These are phyloP conservation scores for Tulasnella sp. DNA, from an alignment of 768 basidiomycete species.

Conservation along the genomic window DNA sequence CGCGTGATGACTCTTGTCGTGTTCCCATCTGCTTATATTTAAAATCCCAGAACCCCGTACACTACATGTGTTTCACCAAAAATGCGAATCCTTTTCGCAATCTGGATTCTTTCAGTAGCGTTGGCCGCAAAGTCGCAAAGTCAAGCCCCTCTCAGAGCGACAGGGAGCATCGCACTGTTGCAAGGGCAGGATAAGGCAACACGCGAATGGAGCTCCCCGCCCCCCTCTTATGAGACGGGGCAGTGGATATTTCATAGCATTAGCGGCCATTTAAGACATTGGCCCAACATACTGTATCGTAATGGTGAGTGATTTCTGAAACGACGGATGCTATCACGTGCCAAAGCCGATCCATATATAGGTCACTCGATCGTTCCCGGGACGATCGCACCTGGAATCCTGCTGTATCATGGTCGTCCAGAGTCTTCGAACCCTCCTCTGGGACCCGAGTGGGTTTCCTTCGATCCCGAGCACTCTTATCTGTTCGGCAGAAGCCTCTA, in stretches of 20 bases:
- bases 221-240: not conserved
- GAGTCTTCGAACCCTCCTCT: not conserved
- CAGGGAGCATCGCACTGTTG: too few relatives aligned
- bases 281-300: not conserved
- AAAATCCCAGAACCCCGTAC: too few relatives aligned
- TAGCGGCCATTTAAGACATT: not conserved
- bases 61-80: too few relatives aligned
- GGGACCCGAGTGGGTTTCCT: not conserved
- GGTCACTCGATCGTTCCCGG: not conserved
- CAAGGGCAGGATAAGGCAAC: too few relatives aligned
- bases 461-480: not conserved
- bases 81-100: too few relatives aligned
- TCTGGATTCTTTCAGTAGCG: too few relatives aligned
- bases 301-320: not conserved
- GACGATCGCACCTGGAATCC: not conserved
- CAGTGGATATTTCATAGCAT: not conserved
- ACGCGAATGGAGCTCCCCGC: not conserved
- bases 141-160: too few relatives aligned
- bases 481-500: not conserved
- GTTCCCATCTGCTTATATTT: not conserved
- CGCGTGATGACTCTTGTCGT: not conserved
- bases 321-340: not conserved
- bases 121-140: too few relatives aligned
- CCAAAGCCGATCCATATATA: too few relatives aligned
- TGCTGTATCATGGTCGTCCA: not conserved